A percentile compares a stretch with the other conserved stretches of the same genome.
phyloP scores from a whole-genome alignment of 305 asterid species.

The Fraxinus platypoda region DNA sequence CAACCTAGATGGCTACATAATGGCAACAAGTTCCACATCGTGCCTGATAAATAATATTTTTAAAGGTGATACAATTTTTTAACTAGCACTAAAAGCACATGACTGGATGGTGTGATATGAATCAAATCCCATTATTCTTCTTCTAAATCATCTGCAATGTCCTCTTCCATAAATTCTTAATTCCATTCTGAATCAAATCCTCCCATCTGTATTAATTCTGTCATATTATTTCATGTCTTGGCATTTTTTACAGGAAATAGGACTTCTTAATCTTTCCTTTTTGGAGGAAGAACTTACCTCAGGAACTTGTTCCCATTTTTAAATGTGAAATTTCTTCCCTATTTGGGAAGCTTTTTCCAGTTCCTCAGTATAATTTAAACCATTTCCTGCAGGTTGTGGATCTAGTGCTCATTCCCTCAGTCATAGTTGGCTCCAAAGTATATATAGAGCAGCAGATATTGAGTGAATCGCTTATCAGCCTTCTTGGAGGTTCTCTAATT shows the following conservation, averaged over 20 bases:
- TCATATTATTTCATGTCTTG: background rate
- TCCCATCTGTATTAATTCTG: background rate
- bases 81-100: background rate
- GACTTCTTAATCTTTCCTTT: background rate
- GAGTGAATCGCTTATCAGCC: constrained; percentile 54
- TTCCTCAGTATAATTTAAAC: constrained; percentile 15
- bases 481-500: constrained; percentile 72
- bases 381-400: constrained; percentile 71
- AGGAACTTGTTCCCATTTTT: background rate
- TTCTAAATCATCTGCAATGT: background rate
- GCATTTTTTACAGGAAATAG: background rate
- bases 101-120: background rate
- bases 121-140: background rate
- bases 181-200: background rate
- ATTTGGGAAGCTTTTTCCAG: constrained; percentile 4
- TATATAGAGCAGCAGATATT: constrained; percentile 67
- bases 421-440: constrained; percentile 78
- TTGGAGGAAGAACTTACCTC: background rate
- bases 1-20: no score
- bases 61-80: background rate
- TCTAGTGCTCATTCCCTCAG: constrained; percentile 92
- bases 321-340: background rate
- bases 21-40: background rate
- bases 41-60: background rate
- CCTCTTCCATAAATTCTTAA: background rate